A percentile compares a stretch with the other conserved stretches of the same genome.
phyloP scores from a whole-genome alignment of 148 eudicot species.

The Cornus controversa region DNA sequence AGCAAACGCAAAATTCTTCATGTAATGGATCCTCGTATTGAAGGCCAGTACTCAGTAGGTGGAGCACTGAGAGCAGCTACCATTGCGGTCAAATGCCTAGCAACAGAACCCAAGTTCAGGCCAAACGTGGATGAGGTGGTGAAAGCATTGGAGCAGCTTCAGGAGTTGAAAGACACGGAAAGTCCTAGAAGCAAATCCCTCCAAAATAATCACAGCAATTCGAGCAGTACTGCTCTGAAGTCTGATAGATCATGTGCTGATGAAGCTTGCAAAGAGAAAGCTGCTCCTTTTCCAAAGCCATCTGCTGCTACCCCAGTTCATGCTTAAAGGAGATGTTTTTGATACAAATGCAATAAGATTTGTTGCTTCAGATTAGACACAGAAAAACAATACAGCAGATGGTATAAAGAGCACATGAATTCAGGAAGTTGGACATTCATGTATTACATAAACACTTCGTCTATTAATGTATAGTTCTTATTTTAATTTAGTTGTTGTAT shows the following conservation, averaged over 20 bases:
- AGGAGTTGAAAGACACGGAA: conserved; percentile 20
- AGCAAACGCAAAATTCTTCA: conserved; percentile 61
- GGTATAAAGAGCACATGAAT: neutral
- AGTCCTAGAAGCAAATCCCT: conserved; percentile 5
- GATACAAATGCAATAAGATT: neutral
- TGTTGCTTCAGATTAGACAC: neutral
- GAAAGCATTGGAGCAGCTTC: conserved; percentile 56
- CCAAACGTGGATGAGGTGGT: conserved; percentile 74
- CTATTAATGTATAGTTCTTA: conserved; percentile 14
- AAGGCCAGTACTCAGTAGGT: conserved; percentile 63
- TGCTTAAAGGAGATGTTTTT: conserved; percentile 6
- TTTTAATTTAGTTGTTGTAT: neutral
- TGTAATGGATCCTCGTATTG: conserved; percentile 67
- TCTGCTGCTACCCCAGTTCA: conserved; percentile 13
- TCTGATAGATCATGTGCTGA: neutral
- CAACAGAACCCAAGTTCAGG: conserved; percentile 59
- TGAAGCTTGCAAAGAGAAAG: conserved; percentile 15
- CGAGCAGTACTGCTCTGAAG: neutral
- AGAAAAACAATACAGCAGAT: neutral
- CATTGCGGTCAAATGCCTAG: conserved; percentile 68
- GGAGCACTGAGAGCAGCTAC: conserved; percentile 45
- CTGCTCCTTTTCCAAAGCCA: conserved; percentile 17
- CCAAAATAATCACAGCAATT: conserved; percentile 10
- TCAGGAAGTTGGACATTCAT: neutral
- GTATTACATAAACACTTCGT: no score